Evolutionary conservation across 176 grass and related monocot genomes (phyloP).

Genomic region (Oryza rufipogon): DNA sequence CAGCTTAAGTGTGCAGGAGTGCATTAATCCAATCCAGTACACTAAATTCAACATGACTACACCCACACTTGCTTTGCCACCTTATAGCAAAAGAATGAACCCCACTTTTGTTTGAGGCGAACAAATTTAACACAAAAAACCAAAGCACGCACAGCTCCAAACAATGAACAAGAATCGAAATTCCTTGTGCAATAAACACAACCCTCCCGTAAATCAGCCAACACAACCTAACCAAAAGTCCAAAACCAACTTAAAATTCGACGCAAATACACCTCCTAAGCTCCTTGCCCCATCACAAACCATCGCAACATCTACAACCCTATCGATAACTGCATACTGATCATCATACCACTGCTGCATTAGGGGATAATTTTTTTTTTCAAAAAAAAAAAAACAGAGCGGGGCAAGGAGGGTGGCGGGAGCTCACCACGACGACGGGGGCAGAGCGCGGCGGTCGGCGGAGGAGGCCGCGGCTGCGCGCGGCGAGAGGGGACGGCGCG

Average conservation of each 20-base stretch:
- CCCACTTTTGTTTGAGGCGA: background rate
- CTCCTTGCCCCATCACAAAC: too few relatives aligned
- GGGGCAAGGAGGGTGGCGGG: background rate
- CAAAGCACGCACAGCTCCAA: background rate
- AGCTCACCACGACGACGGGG: slow-evolving; percentile 40
- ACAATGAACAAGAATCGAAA: background rate
- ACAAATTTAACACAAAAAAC: background rate
- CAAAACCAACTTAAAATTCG: background rate
- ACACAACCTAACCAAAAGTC: background rate
- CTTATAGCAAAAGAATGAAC: background rate
- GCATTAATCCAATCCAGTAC: background rate
- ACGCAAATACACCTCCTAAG: too few relatives aligned
- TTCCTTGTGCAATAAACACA: background rate
- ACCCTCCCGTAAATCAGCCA: background rate
- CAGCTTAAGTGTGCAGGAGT: background rate
- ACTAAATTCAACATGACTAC: background rate
- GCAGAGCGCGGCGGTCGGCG: slow-evolving; percentile 13
- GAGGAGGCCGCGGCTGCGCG: slow-evolving; percentile 1
- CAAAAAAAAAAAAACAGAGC: background rate
- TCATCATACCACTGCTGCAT: background rate
- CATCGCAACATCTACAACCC: background rate
- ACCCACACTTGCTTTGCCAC: background rate
- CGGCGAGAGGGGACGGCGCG: slow-evolving; percentile 6
- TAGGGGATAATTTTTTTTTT: background rate
- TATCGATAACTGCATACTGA: too few relatives aligned